Base-by-base conservation (phyloP, 768 basidiomycete species). In the Mrakia frigida region DNA sequence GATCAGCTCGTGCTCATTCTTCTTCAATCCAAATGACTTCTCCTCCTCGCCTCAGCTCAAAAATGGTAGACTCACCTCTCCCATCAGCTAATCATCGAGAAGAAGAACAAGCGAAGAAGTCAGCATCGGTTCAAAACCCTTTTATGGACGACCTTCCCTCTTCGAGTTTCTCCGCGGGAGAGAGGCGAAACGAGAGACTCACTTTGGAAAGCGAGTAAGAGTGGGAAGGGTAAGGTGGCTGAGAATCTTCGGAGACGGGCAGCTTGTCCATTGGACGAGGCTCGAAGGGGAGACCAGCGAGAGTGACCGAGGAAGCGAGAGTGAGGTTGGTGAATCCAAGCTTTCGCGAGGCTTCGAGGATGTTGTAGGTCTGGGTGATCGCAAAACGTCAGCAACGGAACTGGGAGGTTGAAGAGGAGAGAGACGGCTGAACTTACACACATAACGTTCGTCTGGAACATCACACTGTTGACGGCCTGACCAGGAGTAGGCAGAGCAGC, bases 291-390 rank as follows among this genome's bases (percentile, higher is more conserved):
- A 80, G 74, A 39, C 80, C 80, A 61, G 78, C 79, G 59, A 80
- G 79, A 31, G 80, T 80, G 63, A 79, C 80, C 39, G 78, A 79
- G 21, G 79, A 79, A 33, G 80, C 80, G 25, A 50, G 21, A 23
- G 18, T n/a, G 50, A 73, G 16, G 70, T 81, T 81, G 60, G 76
- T 80, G 65, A 81, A 80, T 33, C 80, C 74, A 67, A 79, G 74
- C 76, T 81, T 81, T 35, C 80, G 74, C 39, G 77, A 74, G n/a
- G 80, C 80, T 73, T 81, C 80, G 50, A 81, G 80, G 59, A 81
- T 69, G 76, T 81, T 81, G 74, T 81, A 81, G 23, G 80, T 76
- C 50, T 68, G 46, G 16, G 43, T 18, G 46, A 14, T 2, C 16
- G 46, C 3, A 50, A 3, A 21, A 50, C 14, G n/a, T n/a, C n/a